These are phyloP conservation scores for Cutaneotrichosporon sp. DNA, from an alignment of 1,284 basidiomycete genomes.

Conservation along the genomic window DNA sequence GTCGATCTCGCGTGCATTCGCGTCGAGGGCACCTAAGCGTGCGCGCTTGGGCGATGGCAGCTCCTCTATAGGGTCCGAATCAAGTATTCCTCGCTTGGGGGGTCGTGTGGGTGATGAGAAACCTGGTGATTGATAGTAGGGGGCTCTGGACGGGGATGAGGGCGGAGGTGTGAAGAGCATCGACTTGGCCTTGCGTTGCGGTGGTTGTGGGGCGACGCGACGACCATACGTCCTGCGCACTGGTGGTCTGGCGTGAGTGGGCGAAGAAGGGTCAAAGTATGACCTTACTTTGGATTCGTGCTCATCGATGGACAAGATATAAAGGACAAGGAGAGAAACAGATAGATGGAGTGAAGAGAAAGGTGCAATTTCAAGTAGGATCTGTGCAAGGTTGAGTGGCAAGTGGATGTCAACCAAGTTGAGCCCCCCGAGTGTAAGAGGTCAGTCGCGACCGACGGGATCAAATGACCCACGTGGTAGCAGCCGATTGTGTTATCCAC, in stretches of 20 bases:
- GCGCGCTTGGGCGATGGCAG: background rate
- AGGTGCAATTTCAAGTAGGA: too few species aligned
- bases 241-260: conserved; percentile 22
- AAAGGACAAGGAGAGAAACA: too few species aligned
- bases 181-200: conserved; percentile 10
- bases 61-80: conserved; percentile 1
- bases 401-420: too few species aligned
- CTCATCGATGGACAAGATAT: too few species aligned
- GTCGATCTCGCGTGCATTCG: too few species aligned
- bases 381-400: too few species aligned
- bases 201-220: conserved; percentile 7
- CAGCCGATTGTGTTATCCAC: too few species aligned
- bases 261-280: too few species aligned
- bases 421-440: too few species aligned
- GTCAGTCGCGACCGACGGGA: background rate
- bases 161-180: conserved; percentile 7
- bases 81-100: background rate
- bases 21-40: background rate
- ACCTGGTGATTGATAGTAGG: background rate
- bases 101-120: background rate
- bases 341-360: too few species aligned
- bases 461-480: background rate
- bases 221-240: conserved; percentile 37
- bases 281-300: background rate
- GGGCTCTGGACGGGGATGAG: background rate